phyloP scores from a whole-genome alignment of 306 rosid genomes.

The Vicia faba region DNA sequence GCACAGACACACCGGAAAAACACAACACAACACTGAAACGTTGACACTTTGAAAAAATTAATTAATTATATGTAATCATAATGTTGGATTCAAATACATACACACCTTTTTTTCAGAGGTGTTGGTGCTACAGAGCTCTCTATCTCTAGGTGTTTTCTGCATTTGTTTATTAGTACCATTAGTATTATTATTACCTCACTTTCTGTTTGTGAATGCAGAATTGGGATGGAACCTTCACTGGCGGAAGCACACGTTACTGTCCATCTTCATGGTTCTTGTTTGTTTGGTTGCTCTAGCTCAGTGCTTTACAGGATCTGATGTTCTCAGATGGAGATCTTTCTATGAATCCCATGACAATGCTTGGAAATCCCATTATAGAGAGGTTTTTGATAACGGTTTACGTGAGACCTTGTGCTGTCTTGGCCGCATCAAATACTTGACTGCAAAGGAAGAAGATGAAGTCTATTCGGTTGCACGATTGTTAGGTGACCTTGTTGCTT shows the following conservation, averaged over 20 bases:
- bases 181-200: neutral
- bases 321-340: conserved; percentile 83
- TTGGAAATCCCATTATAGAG: conserved; percentile 86
- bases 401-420: conserved; percentile 94
- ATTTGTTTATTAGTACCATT: neutral
- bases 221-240: conserved; percentile 30
- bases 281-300: conserved; percentile 59
- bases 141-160: neutral
- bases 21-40: no score
- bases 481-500: conserved; percentile 87
- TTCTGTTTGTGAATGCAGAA: conserved; percentile 42
- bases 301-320: conserved; percentile 70
- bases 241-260: conserved; percentile 51
- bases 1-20: no score
- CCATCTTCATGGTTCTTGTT: conserved; percentile 46
- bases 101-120: no score
- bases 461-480: conserved; percentile 82
- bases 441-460: conserved; percentile 75
- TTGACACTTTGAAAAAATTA: no score
- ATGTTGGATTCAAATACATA: no score
- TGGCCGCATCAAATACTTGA: conserved; percentile 79
- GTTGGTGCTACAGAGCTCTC: neutral
- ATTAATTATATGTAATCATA: no score
- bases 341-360: conserved; percentile 72
- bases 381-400: conserved; percentile 80